A percentile compares a stretch with the other conserved stretches of the same genome.
phyloP scores from a whole-genome alignment of 257 asterid genomes.

The Plectranthus barbatus region DNA sequence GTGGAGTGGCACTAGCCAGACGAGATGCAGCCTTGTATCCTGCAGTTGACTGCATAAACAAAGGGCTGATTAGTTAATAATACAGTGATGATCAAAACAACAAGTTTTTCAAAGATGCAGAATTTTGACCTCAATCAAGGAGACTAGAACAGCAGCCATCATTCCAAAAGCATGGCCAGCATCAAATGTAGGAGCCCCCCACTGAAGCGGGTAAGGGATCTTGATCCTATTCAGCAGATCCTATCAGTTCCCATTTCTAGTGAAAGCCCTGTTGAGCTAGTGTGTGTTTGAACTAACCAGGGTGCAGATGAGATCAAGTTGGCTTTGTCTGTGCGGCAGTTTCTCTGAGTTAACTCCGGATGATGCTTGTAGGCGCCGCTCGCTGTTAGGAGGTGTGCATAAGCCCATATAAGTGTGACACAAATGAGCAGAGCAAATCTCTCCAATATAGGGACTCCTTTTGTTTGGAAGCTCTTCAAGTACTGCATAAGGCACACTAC shows the following conservation, averaged over 20 bases:
- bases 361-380: slow-evolving; percentile 91
- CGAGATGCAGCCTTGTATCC: slow-evolving; percentile 96
- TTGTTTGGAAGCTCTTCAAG: slow-evolving; percentile 75
- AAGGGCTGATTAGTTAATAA: not conserved
- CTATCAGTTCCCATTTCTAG: not conserved
- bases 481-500: slow-evolving; percentile 28
- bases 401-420: slow-evolving; percentile 82
- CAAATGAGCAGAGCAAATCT: slow-evolving; percentile 72
- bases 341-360: slow-evolving; percentile 57
- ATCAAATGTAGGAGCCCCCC: slow-evolving; percentile 99
- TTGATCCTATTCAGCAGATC: slow-evolving; percentile 52
- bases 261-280: not conserved
- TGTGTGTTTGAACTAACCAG: slow-evolving; percentile 48
- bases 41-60: slow-evolving; percentile 76
- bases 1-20: slow-evolving; percentile 94
- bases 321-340: slow-evolving; percentile 81
- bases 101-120: no score
- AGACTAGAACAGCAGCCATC: slow-evolving; percentile 93
- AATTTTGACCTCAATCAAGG: slow-evolving; percentile 70
- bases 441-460: slow-evolving; percentile 64
- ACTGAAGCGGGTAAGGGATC: slow-evolving; percentile 91
- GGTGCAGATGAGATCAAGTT: slow-evolving; percentile 83
- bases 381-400: slow-evolving; percentile 90
- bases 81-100: no score
- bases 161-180: slow-evolving; percentile 98